Conservation (phyloP, 1,139 yeast species). For the Diutina sp. region DNA sequence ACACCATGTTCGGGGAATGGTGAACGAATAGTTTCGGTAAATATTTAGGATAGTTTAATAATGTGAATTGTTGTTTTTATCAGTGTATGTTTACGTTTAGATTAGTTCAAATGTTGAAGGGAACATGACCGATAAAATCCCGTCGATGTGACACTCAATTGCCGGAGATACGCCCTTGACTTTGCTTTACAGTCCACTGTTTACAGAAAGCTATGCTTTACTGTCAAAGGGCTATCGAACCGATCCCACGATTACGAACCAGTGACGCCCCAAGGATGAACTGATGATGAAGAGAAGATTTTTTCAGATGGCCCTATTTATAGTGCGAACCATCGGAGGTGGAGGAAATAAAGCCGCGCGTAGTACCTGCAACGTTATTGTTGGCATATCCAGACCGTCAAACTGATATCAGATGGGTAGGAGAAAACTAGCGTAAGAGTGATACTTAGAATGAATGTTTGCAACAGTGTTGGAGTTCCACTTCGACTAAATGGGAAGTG, state of each 20-base stretch:
- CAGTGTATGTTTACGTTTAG: not conserved
- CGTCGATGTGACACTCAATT: slow-evolving; percentile 1
- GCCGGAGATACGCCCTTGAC: slow-evolving; percentile 2
- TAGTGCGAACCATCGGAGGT: not conserved
- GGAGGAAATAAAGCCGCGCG: too few species aligned
- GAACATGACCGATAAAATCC: slow-evolving; percentile 1
- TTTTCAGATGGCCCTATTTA: not conserved
- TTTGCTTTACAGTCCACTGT: not conserved
- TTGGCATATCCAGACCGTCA: too few species aligned
- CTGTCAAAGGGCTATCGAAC: not conserved
- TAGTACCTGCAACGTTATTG: not conserved
- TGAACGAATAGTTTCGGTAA: not conserved
- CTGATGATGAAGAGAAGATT: not conserved
- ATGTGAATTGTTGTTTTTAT: not conserved
- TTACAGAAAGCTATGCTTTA: not conserved
- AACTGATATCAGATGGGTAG: too few species aligned
- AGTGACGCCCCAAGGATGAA: not conserved
- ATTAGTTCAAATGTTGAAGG: not conserved
- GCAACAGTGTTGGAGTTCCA: too few species aligned
- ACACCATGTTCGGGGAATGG: not conserved
- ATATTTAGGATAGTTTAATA: not conserved
- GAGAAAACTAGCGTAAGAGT: too few species aligned
- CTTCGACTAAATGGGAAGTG: too few species aligned
- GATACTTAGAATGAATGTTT: too few species aligned
- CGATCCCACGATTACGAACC: not conserved